A percentile compares a stretch with the other conserved stretches of the same genome.
These are phyloP conservation scores for Amanita rimosa DNA, from an alignment of 768 basidiomycete species.

Conservation along the genomic window DNA sequence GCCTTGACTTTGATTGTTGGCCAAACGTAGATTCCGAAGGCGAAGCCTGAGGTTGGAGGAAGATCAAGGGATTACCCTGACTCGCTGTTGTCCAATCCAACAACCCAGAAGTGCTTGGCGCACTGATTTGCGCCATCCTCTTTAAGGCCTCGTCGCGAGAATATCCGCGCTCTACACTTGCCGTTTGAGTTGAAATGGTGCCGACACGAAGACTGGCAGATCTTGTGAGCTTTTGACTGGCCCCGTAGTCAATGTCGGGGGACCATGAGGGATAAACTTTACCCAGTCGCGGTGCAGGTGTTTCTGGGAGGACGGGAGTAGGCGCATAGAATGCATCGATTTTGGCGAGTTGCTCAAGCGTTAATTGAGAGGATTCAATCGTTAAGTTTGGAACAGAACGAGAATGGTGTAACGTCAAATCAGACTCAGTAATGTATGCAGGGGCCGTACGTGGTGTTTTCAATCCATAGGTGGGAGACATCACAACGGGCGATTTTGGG, in stretches of 20 bases:
- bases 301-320: constrained; percentile 2
- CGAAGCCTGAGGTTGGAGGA: not conserved
- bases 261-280: constrained; percentile 5
- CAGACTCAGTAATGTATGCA: not conserved
- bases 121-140: not conserved
- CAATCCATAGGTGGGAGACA: not conserved
- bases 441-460: not conserved
- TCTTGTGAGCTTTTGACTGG: not conserved
- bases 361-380: not conserved
- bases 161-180: not conserved
- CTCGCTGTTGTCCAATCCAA: not conserved
- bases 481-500: not conserved
- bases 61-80: not conserved
- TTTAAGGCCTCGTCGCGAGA: not conserved
- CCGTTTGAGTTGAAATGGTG: not conserved
- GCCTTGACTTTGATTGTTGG: not conserved
- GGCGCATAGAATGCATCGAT: constrained; percentile 4
- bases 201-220: not conserved
- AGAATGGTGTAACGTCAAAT: not conserved
- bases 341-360: constrained; percentile 6
- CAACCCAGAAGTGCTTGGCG: not conserved
- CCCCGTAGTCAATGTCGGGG: constrained; percentile 2
- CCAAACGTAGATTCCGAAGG: not conserved
- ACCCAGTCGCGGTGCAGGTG: constrained; percentile 1
- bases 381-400: not conserved